These are phyloP conservation scores for Agaricus subrufescens DNA, from an alignment of 768 basidiomycete species.

Conservation along the genomic window DNA sequence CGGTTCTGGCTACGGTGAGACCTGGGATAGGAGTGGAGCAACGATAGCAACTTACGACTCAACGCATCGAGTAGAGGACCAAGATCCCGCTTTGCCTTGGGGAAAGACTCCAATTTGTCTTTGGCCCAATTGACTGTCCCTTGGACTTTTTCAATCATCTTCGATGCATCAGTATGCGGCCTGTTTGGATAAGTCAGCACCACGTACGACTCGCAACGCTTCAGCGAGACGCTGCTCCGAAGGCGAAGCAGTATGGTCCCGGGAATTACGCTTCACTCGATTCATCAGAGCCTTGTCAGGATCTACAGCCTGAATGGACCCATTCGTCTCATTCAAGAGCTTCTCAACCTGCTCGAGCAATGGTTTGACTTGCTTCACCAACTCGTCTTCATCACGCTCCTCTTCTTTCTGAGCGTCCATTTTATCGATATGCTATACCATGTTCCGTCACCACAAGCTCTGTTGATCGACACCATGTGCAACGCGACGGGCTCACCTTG, in stretches of 20 bases:
- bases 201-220: conserved; percentile 28
- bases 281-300: conserved; percentile 29
- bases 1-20: conserved; percentile 19
- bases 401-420: conserved; percentile 29
- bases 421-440: conserved; percentile 27
- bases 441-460: not conserved
- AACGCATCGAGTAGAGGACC: conserved; percentile 32
- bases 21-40: not conserved
- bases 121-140: conserved; percentile 34
- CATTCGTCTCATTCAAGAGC: conserved; percentile 33
- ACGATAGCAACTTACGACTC: conserved; percentile 20
- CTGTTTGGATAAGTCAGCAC: not conserved
- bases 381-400: conserved; percentile 28
- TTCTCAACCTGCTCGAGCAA: conserved; percentile 32
- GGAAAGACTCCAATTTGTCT: conserved; percentile 30
- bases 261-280: conserved; percentile 26
- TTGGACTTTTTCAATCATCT: conserved; percentile 32
- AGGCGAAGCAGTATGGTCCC: conserved; percentile 31
- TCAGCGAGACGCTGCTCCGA: conserved; percentile 35
- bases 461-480: not conserved
- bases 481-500: conserved; percentile 18
- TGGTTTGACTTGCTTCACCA: conserved; percentile 30
- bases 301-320: conserved; percentile 30
- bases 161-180: not conserved
- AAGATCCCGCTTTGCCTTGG: conserved; percentile 33